Base-by-base conservation (phyloP, 495 filamentous ascomycete genomes). In the Echria macrotheca region DNA sequence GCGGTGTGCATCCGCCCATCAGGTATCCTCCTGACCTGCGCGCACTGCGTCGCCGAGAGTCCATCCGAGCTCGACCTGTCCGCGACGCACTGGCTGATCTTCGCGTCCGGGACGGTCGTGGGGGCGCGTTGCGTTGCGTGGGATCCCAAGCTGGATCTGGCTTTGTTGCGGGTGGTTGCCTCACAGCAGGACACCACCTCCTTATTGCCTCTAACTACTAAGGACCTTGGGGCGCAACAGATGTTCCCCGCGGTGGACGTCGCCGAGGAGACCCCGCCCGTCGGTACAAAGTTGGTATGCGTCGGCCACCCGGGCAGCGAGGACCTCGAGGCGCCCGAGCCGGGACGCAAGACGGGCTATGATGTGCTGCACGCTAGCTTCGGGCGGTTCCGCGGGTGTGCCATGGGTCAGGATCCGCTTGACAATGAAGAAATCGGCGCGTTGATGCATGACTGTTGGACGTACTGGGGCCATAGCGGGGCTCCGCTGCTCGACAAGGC, bases 381-480 rank as follows among this genome's bases (percentile, higher is more conserved):
- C 12, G 74, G 73, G 4, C 29, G 32, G 10, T 70, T 61, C 28
- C 49, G 60, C 10, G 73, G 72, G 1, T 65, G 59, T 50, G 65
- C 63, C 10, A 50, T 46, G 9, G 66, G 54, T 14, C 60, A 65
- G 24, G 66, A 77, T 49, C 43, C 58, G 21, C 60, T 72, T 31
- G 67, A 75, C 36, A 76, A 76, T 47, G 63, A 57, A 0, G 72
- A 76, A 36, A 78, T 74, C 36, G 74, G 74, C 1, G 65, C 66
- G 7, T 52, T 76, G 47, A 70, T 64, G 66, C 73, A 75, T 52
- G 63, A 74, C 54, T 73, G 71, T 38, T 77, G 71, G 74, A 76
- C 74, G n/a, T 77, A 75, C 54, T 78, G 73, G 74, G 74, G 72
- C 12, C 72, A 76, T 52, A 72, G 65, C 8, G 73, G 73, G 1